phyloP scores from a whole-genome alignment of 2,329 filamentous ascomycete species.

The Remersonia thermophila region DNA sequence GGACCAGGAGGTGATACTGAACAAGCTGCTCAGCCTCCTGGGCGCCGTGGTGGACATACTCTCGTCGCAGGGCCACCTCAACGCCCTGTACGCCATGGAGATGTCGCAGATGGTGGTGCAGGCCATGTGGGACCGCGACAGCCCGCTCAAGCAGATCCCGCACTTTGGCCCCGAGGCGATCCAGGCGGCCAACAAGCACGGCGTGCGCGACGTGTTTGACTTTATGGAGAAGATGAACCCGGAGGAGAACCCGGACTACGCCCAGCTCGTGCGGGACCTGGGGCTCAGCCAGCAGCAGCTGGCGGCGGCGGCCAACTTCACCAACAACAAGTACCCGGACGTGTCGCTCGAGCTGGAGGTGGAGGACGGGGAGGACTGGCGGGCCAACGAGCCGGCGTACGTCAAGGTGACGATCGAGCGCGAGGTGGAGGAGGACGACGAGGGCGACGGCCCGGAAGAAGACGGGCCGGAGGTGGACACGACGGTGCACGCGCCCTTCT shows the following conservation, averaged over 20 bases:
- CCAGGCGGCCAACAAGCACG: slow-evolving; percentile 61
- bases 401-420: slow-evolving; percentile 76
- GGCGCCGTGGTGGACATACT: slow-evolving; percentile 91
- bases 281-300: slow-evolving; percentile 72
- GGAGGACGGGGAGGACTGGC: slow-evolving; percentile 67
- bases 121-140: slow-evolving; percentile 97
- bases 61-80: slow-evolving; percentile 88
- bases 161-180: slow-evolving; percentile 80
- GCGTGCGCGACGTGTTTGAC: slow-evolving; percentile 86
- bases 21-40: slow-evolving; percentile 74
- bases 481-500: slow-evolving; percentile 90
- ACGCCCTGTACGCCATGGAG: slow-evolving; percentile 97
- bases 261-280: slow-evolving; percentile 62
- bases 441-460: slow-evolving; percentile 43
- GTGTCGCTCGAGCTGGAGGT: slow-evolving; percentile 83
- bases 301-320: slow-evolving; percentile 82
- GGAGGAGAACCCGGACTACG: slow-evolving; percentile 76
- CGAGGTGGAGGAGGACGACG: slow-evolving; percentile 55
- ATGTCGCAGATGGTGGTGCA: slow-evolving; percentile 99
- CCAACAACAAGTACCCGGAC: slow-evolving; percentile 92
- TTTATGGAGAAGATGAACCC: slow-evolving; percentile 99
- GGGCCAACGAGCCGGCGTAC: slow-evolving; percentile 68
- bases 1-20: slow-evolving; percentile 80
- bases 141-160: slow-evolving; percentile 92
- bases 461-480: slow-evolving; percentile 65